phyloP scores from a whole-genome alignment of 1,284 basidiomycete species.

The Rhodotorula sp. region DNA sequence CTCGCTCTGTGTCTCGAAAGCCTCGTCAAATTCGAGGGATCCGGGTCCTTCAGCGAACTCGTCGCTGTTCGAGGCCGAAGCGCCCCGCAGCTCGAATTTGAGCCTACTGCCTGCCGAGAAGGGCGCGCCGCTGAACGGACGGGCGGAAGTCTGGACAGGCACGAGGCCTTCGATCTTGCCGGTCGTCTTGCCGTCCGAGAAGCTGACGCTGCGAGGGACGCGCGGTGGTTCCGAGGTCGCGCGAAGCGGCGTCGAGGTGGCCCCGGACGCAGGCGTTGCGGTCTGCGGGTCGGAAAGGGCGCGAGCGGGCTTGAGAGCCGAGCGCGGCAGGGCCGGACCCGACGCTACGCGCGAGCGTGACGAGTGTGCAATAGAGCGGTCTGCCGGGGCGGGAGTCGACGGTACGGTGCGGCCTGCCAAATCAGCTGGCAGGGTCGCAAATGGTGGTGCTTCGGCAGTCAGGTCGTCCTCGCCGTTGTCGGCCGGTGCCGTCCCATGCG shows the following conservation, averaged over 20 bases:
- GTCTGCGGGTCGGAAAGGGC: slow-evolving; percentile 17
- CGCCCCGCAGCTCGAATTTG: neutral
- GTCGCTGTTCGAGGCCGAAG: too few relatives aligned
- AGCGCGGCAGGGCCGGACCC: slow-evolving; percentile 10
- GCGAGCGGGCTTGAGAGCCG: slow-evolving; percentile 30
- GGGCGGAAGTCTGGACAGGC: neutral
- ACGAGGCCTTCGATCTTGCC: slow-evolving; percentile 73
- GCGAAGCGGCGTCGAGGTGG: slow-evolving; percentile 14
- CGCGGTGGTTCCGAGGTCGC: neutral
- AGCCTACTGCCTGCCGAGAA: neutral
- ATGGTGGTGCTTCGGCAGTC: slow-evolving; percentile 48
- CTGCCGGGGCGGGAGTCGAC: neutral
- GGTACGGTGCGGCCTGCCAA: too few relatives aligned
- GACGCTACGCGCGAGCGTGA: neutral
- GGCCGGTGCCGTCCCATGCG: neutral
- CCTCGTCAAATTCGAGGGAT: slow-evolving; percentile 11
- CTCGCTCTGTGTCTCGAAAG: slow-evolving; percentile 13
- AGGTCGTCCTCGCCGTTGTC: slow-evolving; percentile 53
- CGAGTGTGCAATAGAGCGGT: neutral
- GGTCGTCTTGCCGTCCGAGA: slow-evolving; percentile 83
- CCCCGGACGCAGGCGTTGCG: slow-evolving; percentile 8
- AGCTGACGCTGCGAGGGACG: slow-evolving; percentile 81
- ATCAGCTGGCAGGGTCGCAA: slow-evolving; percentile 54
- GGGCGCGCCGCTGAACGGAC: neutral
- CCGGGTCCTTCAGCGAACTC: slow-evolving; percentile 13